phyloP scores from a whole-genome alignment of 1,284 basidiomycete genomes.

The Leccinum insigne region DNA sequence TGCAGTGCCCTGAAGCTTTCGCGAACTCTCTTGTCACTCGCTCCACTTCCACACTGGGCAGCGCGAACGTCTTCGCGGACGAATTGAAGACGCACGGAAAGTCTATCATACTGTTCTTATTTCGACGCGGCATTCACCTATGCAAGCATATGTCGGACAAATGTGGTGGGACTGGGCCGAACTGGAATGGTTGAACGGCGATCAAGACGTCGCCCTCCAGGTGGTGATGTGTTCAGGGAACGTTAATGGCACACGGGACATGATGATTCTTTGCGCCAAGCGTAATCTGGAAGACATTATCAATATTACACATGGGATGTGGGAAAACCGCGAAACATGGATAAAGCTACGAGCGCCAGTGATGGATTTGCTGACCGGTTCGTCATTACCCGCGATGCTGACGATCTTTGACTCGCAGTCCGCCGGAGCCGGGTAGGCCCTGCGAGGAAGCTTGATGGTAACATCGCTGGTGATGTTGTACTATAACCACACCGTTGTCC shows the following conservation, averaged over 20 bases:
- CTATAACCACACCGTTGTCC: slow-evolving; percentile 48
- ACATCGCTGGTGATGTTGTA: slow-evolving; percentile 63
- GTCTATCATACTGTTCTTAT: slow-evolving; percentile 74
- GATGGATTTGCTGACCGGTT: slow-evolving; percentile 57
- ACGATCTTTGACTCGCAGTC: slow-evolving; percentile 48
- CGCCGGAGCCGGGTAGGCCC: slow-evolving; percentile 15
- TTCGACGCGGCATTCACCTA: slow-evolving; percentile 38
- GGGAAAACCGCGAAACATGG: slow-evolving; percentile 64
- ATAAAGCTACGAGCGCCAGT: slow-evolving; percentile 43
- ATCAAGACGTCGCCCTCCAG: slow-evolving; percentile 48
- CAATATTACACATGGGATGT: slow-evolving; percentile 33
- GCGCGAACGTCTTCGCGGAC: slow-evolving; percentile 75
- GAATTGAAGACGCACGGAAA: slow-evolving; percentile 74
- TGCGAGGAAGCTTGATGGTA: slow-evolving; percentile 62
- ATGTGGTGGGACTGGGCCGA: slow-evolving; percentile 92
- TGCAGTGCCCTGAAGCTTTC: slow-evolving; percentile 74
- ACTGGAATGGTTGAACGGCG: slow-evolving; percentile 78
- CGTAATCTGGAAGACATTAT: slow-evolving; percentile 54
- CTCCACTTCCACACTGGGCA: slow-evolving; percentile 74
- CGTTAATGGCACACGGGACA: slow-evolving; percentile 49
- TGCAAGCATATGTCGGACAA: slow-evolving; percentile 39
- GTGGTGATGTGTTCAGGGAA: slow-evolving; percentile 56
- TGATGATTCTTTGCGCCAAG: slow-evolving; percentile 58
- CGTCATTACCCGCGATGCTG: slow-evolving; percentile 43
- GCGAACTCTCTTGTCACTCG: slow-evolving; percentile 62